Evolutionary conservation across 768 basidiomycete genomes (phyloP), one percentile per base, ranked within the genome.

Genomic region (Filobasidium floriforme): DNA sequence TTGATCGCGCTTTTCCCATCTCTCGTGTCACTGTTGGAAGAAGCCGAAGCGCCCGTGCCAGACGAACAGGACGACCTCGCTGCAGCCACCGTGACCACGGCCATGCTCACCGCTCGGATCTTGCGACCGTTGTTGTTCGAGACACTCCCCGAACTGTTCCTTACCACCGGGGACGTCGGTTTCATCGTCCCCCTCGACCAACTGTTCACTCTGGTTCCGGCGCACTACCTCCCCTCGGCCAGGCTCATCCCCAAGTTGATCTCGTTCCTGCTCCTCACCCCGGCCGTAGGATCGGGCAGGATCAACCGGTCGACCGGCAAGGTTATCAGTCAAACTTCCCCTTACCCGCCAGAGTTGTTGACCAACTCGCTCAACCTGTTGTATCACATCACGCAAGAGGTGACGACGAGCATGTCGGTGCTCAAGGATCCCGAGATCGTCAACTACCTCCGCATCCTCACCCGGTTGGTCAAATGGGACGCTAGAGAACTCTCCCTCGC

Each of bases 341-440:
- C 85, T 51, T 65, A 52, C 51, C 67, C 67, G 19, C 63, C 40
- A 15, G 59, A 61, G 18, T 88, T 88, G 1, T 80, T 86, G 62
- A 83, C 85, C 14, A 79, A 92, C 10, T 81, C 90, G 24, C 81
- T 88, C 65, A 83, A 84, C 49, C 82, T 87, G 0, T 80, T 94
- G 62, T 82, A 83, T 70, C 83, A 83, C 65, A 83, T 90, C 46
- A 85, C 87, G 10, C 79, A 90, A 57, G 85, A 83, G 68, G 75
- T 92, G 1, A 83, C 89, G 18, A 85, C 86, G 7, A 85, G 83
- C 55, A 80, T 90, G 63, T 77, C 90, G 32, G 77, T 91, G 51
- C 80, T 82, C 2, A 88, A 91, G 71, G 89, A 90, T 72, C 80
- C 85, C 24, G 87, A 88, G 73, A 28, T 61, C 15, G 59, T 54